Conservation (phyloP, 169 alveolate species). For the Perkinsus olseni region DNA sequence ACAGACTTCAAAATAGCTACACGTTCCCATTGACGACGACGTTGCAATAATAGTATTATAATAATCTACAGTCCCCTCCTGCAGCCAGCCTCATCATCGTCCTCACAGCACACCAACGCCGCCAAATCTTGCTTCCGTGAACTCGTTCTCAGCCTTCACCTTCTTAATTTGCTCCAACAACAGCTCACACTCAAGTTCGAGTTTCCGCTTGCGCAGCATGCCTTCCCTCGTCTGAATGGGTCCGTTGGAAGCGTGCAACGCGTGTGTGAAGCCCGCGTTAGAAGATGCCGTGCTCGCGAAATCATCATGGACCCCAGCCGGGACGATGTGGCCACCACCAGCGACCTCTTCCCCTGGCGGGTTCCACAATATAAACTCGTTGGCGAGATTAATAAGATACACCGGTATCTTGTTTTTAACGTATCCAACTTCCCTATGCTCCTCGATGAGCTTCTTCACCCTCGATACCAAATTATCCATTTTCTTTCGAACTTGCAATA, state of each 20-base stretch:
- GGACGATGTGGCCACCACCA: background rate
- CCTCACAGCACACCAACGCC: background rate
- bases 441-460: background rate
- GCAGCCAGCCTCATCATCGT: background rate
- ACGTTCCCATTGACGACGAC: background rate
- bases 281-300: background rate
- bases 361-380: background rate
- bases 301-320: background rate
- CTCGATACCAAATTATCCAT: background rate
- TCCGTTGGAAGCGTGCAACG: background rate
- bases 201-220: background rate
- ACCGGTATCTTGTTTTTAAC: background rate
- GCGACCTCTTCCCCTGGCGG: background rate
- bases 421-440: background rate
- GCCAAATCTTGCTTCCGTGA: background rate
- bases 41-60: background rate
- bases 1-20: background rate
- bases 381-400: background rate
- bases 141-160: background rate
- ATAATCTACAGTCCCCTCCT: background rate
- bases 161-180: background rate
- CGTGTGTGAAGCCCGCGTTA: background rate
- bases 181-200: background rate
- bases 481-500: background rate
- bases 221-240: background rate